Conservation (phyloP, 192 early-diverging fungal genomes). For the Backusella westeae region DNA sequence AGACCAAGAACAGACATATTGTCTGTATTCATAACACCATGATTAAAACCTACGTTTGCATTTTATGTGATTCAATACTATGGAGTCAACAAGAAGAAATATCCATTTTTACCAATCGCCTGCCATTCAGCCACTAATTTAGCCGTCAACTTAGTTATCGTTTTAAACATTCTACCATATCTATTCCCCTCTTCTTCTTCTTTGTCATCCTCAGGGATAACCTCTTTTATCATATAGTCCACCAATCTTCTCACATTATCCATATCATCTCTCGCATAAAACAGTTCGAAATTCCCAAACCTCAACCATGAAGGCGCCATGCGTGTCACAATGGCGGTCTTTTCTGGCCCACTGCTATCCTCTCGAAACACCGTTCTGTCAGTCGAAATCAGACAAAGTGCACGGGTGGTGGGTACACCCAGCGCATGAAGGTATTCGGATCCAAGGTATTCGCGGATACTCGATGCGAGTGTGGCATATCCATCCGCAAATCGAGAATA, state of each 20-base stretch:
- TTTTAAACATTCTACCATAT: constrained; percentile 57
- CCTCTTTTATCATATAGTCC: constrained; percentile 65
- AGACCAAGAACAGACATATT: constrained; percentile 38
- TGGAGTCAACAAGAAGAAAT: neutral
- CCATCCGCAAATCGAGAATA: constrained; percentile 88
- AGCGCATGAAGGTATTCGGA: constrained; percentile 73
- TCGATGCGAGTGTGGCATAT: constrained; percentile 78
- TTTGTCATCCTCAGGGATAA: constrained; percentile 40
- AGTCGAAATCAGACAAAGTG: constrained; percentile 69
- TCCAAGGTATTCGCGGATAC: constrained; percentile 80
- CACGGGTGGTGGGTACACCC: constrained; percentile 72
- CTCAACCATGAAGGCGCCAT: constrained; percentile 81
- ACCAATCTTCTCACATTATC: constrained; percentile 56
- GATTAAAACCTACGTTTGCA: constrained; percentile 55
- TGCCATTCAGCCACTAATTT: constrained; percentile 78
- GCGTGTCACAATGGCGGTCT: constrained; percentile 73
- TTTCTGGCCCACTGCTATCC: constrained; percentile 52
- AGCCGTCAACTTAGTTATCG: constrained; percentile 61
- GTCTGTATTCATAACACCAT: constrained; percentile 85
- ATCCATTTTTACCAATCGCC: constrained; percentile 45
- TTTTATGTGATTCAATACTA: neutral
- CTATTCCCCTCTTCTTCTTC: constrained; percentile 34
- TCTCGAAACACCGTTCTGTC: constrained; percentile 61
- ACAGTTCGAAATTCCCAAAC: constrained; percentile 86
- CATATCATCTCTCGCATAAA: constrained; percentile 62